phyloP scores from a whole-genome alignment of 257 asterid genomes.

The Anisodus tanguticus region DNA sequence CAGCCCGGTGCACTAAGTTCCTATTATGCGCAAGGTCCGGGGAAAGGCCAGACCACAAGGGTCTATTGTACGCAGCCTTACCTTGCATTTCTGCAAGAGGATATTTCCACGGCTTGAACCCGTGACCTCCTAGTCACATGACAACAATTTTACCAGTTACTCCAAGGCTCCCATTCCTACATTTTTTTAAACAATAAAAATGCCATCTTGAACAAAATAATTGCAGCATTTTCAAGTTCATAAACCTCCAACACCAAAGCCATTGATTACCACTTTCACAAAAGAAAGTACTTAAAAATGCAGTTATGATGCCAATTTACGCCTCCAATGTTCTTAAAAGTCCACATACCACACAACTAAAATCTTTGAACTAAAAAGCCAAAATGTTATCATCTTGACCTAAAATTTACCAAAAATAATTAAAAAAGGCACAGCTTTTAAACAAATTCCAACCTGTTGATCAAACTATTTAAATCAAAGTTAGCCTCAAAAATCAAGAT shows the following conservation, averaged over 20 bases:
- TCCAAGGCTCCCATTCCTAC: too few species aligned
- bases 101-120: too few species aligned
- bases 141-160: too few species aligned
- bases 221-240: not conserved
- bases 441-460: not conserved
- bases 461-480: not conserved
- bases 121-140: too few species aligned
- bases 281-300: not conserved
- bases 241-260: not conserved
- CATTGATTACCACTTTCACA: not conserved
- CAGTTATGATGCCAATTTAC: not conserved
- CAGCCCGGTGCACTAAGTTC: too few species aligned
- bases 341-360: not conserved
- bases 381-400: not conserved
- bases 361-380: not conserved
- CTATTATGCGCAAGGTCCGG: too few species aligned
- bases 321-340: not conserved
- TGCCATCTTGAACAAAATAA: constrained; percentile 3
- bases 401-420: not conserved
- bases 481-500: not conserved
- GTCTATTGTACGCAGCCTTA: too few species aligned
- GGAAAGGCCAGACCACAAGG: too few species aligned
- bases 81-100: too few species aligned
- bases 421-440: not conserved
- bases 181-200: not conserved